These are phyloP conservation scores for Suillus brevipes DNA, from an alignment of 768 basidiomycete species.

Conservation along the genomic window DNA sequence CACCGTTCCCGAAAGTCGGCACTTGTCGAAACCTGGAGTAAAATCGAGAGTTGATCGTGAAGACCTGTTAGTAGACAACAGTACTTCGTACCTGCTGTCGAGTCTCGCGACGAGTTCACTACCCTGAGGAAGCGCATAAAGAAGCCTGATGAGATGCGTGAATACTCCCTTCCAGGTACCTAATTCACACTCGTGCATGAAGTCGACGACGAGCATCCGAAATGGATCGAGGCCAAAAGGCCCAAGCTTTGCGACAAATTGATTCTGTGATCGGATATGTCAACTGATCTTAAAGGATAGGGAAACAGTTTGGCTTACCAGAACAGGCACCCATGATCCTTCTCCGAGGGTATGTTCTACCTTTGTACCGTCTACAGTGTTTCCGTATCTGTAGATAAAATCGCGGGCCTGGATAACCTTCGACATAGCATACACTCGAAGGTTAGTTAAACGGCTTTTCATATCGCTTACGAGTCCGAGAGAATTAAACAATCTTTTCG, in stretches of 20 bases:
- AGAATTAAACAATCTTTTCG: no score
- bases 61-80: neutral
- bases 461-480: no score
- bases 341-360: no score
- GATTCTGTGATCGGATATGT: slow-evolving; percentile 27
- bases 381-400: no score
- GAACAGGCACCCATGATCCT: no score
- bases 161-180: slow-evolving; percentile 39
- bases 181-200: slow-evolving; percentile 41
- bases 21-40: slow-evolving; percentile 28
- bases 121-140: slow-evolving; percentile 12
- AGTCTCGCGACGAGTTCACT: neutral
- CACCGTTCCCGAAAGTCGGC: slow-evolving; percentile 30
- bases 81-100: neutral
- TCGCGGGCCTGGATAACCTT: no score
- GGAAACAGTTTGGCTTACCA: no score
- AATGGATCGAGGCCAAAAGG: slow-evolving; percentile 24
- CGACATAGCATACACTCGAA: no score
- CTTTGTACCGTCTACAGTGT: no score
- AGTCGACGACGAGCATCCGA: slow-evolving; percentile 31
- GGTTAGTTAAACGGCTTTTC: no score
- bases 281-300: neutral
- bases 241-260: slow-evolving; percentile 30
- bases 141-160: slow-evolving; percentile 35
- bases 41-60: neutral